Conservation (phyloP, 2,329 filamentous ascomycete genomes). For the Neonectria neomacrospora region DNA sequence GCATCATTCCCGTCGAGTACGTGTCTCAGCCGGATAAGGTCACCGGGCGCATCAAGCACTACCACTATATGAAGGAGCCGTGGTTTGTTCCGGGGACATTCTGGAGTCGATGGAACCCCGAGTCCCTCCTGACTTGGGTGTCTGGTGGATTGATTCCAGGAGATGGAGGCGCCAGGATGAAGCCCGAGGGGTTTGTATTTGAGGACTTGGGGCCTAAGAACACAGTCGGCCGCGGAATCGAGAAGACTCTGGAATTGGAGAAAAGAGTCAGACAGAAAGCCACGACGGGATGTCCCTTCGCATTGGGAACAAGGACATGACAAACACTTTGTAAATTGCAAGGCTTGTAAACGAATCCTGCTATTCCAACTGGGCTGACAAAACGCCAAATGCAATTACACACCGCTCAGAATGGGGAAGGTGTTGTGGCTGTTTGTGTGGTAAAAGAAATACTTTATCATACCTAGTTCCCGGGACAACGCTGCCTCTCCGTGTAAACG, state of each 20-base stretch:
- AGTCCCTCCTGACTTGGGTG: slow-evolving; percentile 59
- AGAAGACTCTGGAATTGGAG: slow-evolving; percentile 50
- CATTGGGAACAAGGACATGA: slow-evolving; percentile 12
- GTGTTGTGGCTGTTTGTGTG: neutral
- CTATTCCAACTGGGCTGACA: neutral
- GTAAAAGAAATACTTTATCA: neutral
- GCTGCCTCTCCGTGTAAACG: neutral
- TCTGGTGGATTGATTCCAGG: slow-evolving; percentile 60
- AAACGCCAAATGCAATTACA: neutral
- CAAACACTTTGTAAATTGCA: neutral
- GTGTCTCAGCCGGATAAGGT: slow-evolving; percentile 62
- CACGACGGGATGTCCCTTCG: slow-evolving; percentile 59
- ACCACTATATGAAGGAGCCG: slow-evolving; percentile 69
- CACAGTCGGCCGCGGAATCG: slow-evolving; percentile 63
- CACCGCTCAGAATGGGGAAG: neutral
- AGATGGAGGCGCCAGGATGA: slow-evolving; percentile 50
- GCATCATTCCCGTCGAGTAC: slow-evolving; percentile 54
- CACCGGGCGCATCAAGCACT: slow-evolving; percentile 62
- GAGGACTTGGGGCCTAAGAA: slow-evolving; percentile 71
- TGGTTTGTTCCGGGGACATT: slow-evolving; percentile 71
- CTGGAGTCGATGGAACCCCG: slow-evolving; percentile 71
- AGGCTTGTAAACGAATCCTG: too few relatives aligned
- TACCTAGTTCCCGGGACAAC: neutral
- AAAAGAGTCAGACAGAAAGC: slow-evolving; percentile 47
- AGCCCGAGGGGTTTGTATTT: slow-evolving; percentile 63